Percentiles rank a stretch among this genome's conserved stretches.
Evolutionary conservation across 2,329 filamentous ascomycete species (phyloP).

Genomic region (Xylariomycetidae sp.): DNA sequence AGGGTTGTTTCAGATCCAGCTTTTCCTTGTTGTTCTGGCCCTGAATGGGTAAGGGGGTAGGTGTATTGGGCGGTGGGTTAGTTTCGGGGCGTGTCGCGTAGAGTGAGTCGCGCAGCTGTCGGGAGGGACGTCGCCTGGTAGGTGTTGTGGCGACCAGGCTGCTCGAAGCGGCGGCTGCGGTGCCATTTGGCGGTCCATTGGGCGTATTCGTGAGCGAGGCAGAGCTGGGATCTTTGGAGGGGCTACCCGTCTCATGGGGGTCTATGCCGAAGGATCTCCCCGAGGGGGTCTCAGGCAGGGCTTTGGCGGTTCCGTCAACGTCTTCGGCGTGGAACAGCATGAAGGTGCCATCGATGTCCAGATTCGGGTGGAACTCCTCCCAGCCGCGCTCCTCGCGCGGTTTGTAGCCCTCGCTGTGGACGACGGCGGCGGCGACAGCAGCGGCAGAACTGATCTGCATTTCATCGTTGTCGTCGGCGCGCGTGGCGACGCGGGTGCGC

Average conservation of each 20-base stretch:
- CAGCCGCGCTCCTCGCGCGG: constrained; percentile 92
- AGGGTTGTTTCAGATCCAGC: constrained; percentile 69
- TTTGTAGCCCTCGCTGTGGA: constrained; percentile 94
- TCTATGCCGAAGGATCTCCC: constrained; percentile 29
- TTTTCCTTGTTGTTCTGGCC: constrained; percentile 77
- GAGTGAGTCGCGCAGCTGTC: constrained; percentile 47
- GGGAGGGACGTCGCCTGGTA: constrained; percentile 35
- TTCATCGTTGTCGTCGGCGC: constrained; percentile 44
- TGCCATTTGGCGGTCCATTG: constrained; percentile 29
- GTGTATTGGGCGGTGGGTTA: constrained; percentile 44
- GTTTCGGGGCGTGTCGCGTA: constrained; percentile 46
- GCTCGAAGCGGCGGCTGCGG: constrained; percentile 20
- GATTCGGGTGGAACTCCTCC: constrained; percentile 95
- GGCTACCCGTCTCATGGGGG: constrained; percentile 39
- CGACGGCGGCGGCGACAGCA: constrained; percentile 78
- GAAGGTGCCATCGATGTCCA: constrained; percentile 80
- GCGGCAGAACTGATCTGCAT: constrained; percentile 83
- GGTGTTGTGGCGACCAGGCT: constrained; percentile 29
- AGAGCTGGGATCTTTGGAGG: constrained; percentile 38
- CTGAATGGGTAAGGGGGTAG: constrained; percentile 66
- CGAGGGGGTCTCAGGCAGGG: constrained; percentile 31
- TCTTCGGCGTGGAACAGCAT: constrained; percentile 76
- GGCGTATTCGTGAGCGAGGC: constrained; percentile 36
- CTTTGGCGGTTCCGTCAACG: constrained; percentile 66
- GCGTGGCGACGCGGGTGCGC: constrained; percentile 47